phyloP scores from a whole-genome alignment of 148 eudicot species.

The Arctostaphylos glauca region DNA sequence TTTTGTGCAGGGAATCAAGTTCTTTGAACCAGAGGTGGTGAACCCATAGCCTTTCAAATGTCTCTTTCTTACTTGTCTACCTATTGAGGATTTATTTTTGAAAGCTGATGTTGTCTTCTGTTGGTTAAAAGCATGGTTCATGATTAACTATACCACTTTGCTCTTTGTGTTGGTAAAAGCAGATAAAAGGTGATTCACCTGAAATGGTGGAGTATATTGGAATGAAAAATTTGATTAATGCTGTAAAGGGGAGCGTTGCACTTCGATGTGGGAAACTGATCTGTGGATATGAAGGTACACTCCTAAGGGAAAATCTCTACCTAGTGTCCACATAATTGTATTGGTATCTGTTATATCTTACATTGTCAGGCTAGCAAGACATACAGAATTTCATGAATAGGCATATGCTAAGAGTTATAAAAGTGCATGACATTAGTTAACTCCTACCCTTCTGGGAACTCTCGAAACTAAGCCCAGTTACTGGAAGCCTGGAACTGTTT shows the following conservation, averaged over 20 bases:
- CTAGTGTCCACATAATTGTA: neutral
- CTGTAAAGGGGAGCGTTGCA: constrained; percentile 61
- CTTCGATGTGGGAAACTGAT: constrained; percentile 65
- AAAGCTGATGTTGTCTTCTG: neutral
- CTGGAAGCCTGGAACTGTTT: neutral
- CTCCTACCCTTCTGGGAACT: neutral
- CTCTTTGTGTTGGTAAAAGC: constrained; percentile 33
- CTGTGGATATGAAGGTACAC: constrained; percentile 85
- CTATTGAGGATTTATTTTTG: constrained; percentile 14
- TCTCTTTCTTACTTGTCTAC: constrained; percentile 11
- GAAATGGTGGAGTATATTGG: constrained; percentile 90
- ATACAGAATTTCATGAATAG: neutral
- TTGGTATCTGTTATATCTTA: neutral
- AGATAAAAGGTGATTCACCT: constrained; percentile 98
- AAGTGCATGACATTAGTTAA: neutral
- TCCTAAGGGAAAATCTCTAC: constrained; percentile 7
- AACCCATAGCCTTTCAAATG: constrained; percentile 22
- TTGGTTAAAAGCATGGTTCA: neutral
- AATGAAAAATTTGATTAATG: constrained; percentile 83
- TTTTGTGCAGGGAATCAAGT: constrained; percentile 85
- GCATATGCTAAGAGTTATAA: neutral
- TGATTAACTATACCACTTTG: constrained; percentile 3
- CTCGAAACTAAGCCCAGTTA: neutral
- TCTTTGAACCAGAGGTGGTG: constrained; percentile 98
- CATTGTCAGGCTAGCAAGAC: neutral